Evolutionary conservation across 208 protist genomes (phyloP), one percentile per base, ranked within the genome.

Genomic region (Crithidia acanthocephali): DNA sequence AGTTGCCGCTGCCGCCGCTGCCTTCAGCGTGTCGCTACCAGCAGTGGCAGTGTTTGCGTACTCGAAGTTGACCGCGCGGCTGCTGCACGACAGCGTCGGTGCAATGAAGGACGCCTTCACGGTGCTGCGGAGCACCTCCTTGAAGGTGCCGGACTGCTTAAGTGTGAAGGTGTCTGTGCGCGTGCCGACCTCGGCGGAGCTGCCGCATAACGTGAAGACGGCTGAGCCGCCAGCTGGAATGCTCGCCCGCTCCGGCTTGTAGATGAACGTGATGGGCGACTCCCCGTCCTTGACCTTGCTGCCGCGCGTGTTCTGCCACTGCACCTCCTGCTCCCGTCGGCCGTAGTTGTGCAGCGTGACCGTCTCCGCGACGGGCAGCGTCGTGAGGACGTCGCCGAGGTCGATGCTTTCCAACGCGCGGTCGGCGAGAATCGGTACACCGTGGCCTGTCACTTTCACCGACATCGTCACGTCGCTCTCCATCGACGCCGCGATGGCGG

Each of bases 381-480:
- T 82, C 2, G 97, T 98, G 74, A 99, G 96, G 23, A 93, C 79
- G 75, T 98, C 85, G 9, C 92, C 95, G 44, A 99, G 91, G 47
- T 98, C 76, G 66, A 97, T 83, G 30, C 25, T 40, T 27, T 72
- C 65, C 70, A 85, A 37, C 27, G 68, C 15, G 32, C 72, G 80
- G 42, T 76, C 68, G 22, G 84, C 60, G 18, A 97, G 84, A n/a
- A 99, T 75, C 7, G 97, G 94, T 32, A 93, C 95, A 48, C 98
- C 98, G 16, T 79, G 89, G 53, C 98, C 98, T 3, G 52, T 76
- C 5, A 94, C 96, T 50, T 81, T 85, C 32, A 98, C 69, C 42
- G 64, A 44, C 33, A 97, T 80, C 11, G 27, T 25, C 28, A 63
- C 40, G 25, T 60, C 53, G 40, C 22, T 61, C 44, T 72, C 66